phyloP scores from a whole-genome alignment of 2,329 filamentous ascomycete genomes.

The Epichloe brachyelytri region DNA sequence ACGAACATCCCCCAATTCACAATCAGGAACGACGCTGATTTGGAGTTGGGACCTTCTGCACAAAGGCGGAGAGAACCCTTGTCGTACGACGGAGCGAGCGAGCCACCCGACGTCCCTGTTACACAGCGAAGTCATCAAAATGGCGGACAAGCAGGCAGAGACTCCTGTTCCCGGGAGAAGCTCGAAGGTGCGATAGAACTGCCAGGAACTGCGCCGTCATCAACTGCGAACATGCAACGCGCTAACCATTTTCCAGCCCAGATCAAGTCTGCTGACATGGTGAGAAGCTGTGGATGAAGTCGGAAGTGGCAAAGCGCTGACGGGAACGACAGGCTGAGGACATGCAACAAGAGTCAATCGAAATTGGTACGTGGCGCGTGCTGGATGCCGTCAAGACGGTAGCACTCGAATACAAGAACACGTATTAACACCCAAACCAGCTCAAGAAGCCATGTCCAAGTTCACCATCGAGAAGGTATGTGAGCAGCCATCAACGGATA shows the following conservation, averaged over 20 bases:
- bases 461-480: constrained; percentile 49
- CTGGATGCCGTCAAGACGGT: neutral
- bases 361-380: constrained; percentile 60
- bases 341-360: constrained; percentile 91
- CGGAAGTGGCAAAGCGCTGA: constrained; percentile 14
- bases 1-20: neutral
- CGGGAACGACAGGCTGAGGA: constrained; percentile 62
- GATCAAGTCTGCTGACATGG: constrained; percentile 98
- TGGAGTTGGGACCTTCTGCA: neutral
- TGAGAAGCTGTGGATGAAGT: constrained; percentile 26
- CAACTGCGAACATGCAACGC: neutral
- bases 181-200: constrained; percentile 48
- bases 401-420: neutral
- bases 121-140: constrained; percentile 8
- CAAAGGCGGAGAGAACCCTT: neutral
- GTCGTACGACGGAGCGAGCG: neutral
- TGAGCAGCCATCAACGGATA: neutral
- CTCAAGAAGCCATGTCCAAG: constrained; percentile 50
- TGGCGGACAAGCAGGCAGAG: constrained; percentile 28
- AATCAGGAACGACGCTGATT: neutral
- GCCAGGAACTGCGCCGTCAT: neutral
- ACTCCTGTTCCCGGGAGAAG: constrained; percentile 53
- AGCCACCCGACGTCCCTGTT: neutral
- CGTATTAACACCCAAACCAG: constrained; percentile 19
- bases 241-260: constrained; percentile 48